phyloP scores from a whole-genome alignment of 345 rosid species.

The Gossypium raimondii region DNA sequence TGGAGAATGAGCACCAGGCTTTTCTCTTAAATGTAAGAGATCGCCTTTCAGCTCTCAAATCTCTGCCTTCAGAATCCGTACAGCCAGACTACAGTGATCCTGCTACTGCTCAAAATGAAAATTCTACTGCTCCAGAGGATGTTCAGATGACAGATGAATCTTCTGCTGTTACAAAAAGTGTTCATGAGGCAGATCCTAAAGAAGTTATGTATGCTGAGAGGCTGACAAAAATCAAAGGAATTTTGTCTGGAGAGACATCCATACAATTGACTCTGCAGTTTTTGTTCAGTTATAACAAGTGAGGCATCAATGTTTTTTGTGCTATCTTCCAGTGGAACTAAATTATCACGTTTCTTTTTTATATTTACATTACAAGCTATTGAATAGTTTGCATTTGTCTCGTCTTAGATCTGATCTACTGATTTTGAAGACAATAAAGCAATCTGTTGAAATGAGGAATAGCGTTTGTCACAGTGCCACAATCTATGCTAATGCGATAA shows the following conservation, averaged over 20 bases:
- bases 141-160: slow-evolving; percentile 79
- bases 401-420: slow-evolving; percentile 78
- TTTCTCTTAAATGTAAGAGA: slow-evolving; percentile 89
- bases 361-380: neutral
- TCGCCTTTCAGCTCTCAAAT: slow-evolving; percentile 66
- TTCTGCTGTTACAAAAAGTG: slow-evolving; percentile 36
- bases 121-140: slow-evolving; percentile 52
- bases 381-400: slow-evolving; percentile 8
- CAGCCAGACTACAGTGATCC: slow-evolving; percentile 43
- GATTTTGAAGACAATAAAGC: slow-evolving; percentile 90
- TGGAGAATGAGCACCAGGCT: slow-evolving; percentile 98
- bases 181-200: slow-evolving; percentile 50
- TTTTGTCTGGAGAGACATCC: slow-evolving; percentile 94
- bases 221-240: slow-evolving; percentile 75
- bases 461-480: slow-evolving; percentile 99
- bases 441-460: slow-evolving; percentile 97
- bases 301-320: slow-evolving; percentile 21
- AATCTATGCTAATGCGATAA: slow-evolving; percentile 93
- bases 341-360: neutral
- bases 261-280: slow-evolving; percentile 90
- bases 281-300: slow-evolving; percentile 93
- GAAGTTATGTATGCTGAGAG: slow-evolving; percentile 75
- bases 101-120: slow-evolving; percentile 48
- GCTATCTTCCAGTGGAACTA: neutral
- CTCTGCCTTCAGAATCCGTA: slow-evolving; percentile 46